Evolutionary conservation across 208 protist species (phyloP).

Genomic region (Trypanosoma boissoni): DNA sequence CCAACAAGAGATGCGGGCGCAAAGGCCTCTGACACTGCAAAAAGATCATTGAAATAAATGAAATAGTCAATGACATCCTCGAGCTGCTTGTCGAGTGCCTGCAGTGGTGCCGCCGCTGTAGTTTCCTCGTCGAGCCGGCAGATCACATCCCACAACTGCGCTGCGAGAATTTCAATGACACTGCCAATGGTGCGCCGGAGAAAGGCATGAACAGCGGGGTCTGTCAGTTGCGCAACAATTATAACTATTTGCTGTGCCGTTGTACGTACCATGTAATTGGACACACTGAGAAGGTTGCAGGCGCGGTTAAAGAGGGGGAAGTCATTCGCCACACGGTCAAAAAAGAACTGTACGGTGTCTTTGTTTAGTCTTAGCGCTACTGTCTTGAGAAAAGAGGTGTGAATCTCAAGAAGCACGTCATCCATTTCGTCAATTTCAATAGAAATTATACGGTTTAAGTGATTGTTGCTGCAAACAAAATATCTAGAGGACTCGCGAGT

Average conservation of each 20-base stretch:
- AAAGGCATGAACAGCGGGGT: slow-evolving; percentile 45
- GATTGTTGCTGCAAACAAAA: slow-evolving; percentile 84
- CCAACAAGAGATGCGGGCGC: slow-evolving; percentile 18
- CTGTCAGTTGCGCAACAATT: slow-evolving; percentile 55
- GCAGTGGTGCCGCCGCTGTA: slow-evolving; percentile 4
- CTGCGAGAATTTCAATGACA: slow-evolving; percentile 36
- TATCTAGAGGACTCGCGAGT: slow-evolving; percentile 59
- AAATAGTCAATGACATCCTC: slow-evolving; percentile 85
- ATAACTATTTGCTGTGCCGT: slow-evolving; percentile 83
- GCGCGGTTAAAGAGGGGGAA: slow-evolving; percentile 81
- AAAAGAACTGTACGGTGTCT: slow-evolving; percentile 85
- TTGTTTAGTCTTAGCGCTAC: slow-evolving; percentile 75
- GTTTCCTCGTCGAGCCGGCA: slow-evolving; percentile 18
- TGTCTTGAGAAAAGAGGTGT: slow-evolving; percentile 84
- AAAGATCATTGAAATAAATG: slow-evolving; percentile 84
- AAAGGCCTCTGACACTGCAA: slow-evolving; percentile 30
- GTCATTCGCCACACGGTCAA: slow-evolving; percentile 38
- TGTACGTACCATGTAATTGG: slow-evolving; percentile 74
- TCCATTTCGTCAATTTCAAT: slow-evolving; percentile 57
- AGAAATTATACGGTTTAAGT: slow-evolving; percentile 84
- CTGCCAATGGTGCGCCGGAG: slow-evolving; percentile 36
- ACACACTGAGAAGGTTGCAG: slow-evolving; percentile 42
- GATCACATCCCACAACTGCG: slow-evolving; percentile 35
- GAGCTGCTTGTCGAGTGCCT: slow-evolving; percentile 24
- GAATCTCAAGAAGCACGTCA: slow-evolving; percentile 77